Base-by-base conservation (phyloP, 2,329 filamentous ascomycete species). In the Juglanconis oblonga region DNA sequence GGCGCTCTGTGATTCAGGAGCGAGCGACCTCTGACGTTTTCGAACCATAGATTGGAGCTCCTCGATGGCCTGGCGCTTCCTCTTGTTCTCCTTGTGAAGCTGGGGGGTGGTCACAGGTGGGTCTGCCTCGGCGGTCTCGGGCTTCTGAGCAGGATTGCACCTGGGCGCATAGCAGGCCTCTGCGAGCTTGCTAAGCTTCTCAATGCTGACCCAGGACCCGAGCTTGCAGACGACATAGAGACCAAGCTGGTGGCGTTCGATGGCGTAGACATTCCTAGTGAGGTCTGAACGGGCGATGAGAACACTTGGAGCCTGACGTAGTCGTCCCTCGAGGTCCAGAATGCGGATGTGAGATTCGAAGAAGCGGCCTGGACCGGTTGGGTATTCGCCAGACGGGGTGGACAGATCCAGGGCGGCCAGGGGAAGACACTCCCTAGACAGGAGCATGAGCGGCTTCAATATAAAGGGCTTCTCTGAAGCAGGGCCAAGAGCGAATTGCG, bases 181-280 rank as follows among this genome's bases (percentile, higher is more conserved):
- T 44, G 85, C 83, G 44, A 77, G 71, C 10, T 72, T 70, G 31
- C 74, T 73, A 33, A 92, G 74, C 6, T 78, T 74, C 40, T 81
- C 78, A 55, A 88, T 69, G 62, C 87, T 82, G 29, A 90, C 79
- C 87, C 88, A 91, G 24, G 77, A 72, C 2, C 85, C 87, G 48
- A 95, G 76, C 67, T 83, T 87, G 71, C 87, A 92, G 32, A 91
- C 70, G 10, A 84, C 83, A 70, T 90, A 93, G 3, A 88, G 76
- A 1, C 81, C 81, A 51, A 76, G 72, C 14, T 79, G 76, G 40
- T 90, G 84, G 31, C 84, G 80, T 74, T 93, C 90, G n/a, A 91
- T 74, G 11, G 81, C 87, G 69, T 85, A 89, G 0, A 84, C 64
- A 40, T 76, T 77, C 58, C 78, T 77, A 62, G 79, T 81, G 32